Evolutionary conservation across 345 rosid genomes (phyloP).

Genomic region (Eucalyptus guilfoylei): DNA sequence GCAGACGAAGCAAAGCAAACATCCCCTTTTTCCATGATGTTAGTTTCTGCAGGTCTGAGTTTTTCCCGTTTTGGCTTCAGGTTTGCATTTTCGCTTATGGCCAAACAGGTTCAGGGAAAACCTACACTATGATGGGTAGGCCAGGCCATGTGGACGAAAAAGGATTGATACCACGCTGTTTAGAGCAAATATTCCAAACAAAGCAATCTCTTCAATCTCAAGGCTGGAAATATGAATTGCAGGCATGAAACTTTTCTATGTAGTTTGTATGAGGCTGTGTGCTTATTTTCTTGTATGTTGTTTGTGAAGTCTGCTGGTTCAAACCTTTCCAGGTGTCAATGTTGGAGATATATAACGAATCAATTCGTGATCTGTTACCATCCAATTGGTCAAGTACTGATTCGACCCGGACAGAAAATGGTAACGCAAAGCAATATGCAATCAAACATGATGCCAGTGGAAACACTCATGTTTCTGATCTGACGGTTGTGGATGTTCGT

Average conservation of each 20-base stretch:
- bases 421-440: constrained; percentile 41
- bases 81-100: constrained; percentile 98
- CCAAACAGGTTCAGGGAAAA: constrained; percentile 97
- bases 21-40: not conserved
- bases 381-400: constrained; percentile 33
- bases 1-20: not conserved
- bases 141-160: constrained; percentile 59
- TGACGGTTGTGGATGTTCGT: constrained; percentile 64
- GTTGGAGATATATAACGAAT: constrained; percentile 96
- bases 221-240: constrained; percentile 98
- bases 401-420: constrained; percentile 35
- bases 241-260: constrained; percentile 23
- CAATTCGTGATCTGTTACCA: constrained; percentile 75
- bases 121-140: constrained; percentile 97
- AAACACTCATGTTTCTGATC: constrained; percentile 69
- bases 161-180: constrained; percentile 80
- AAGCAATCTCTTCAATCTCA: constrained; percentile 75
- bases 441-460: constrained; percentile 79
- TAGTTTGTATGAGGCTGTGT: not conserved
- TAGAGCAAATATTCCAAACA: constrained; percentile 91
- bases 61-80: constrained; percentile 4
- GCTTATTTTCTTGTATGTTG: not conserved
- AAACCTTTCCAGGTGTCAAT: constrained; percentile 63
- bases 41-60: not conserved
- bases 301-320: not conserved